Base-by-base conservation (phyloP, 768 basidiomycete species). In the Serendipita indica region DNA sequence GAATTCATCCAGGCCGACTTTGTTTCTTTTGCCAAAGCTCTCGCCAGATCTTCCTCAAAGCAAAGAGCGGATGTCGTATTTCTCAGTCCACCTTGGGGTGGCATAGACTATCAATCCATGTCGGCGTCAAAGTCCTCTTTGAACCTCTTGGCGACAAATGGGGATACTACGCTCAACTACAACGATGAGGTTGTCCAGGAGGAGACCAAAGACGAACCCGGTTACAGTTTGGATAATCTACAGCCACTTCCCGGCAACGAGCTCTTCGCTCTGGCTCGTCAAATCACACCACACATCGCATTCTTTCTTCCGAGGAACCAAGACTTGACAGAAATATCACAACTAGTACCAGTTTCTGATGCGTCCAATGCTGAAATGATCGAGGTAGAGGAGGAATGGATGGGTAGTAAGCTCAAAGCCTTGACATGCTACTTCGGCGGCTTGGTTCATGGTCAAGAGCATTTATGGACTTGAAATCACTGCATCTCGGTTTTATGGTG, bases 311-410 rank as follows among this genome's bases (percentile, higher is more conserved):
- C 96, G 3, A 77, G 87, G 35, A 97, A 97, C 67, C 76, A 81
- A 1, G 73, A 74, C 57, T 65, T 97, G 14, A 72, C 81, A 4
- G 89, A 98, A 67, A 76, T 96, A 37, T 77, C 83, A 0, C 71
- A 64, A 0, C 69, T 88, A 39, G 67, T 79, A 33, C 25, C 58
- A 27, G 43, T 57, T n/a, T 37, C 62, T 68, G 63, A 57, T 5
- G 58, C 57, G 3, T 10, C 35, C 22, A 34, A 60, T 30, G 35
- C 10, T 33, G 89, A 91, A 69, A 74, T 69, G 69, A 77, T 94
- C 7, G 94, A 97, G 69, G 78, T 97, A 4, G 92, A 98, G 67
- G 94, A 98, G 70, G 89, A 89, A 68, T 97, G 91, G 92, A 94
- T 89, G 84, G 85, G 90, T 2, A 75, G 75, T 7, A 94, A 94